Evolutionary conservation across 2,329 filamentous ascomycete species (phyloP).

Genomic region (Colletotrichum sidae): DNA sequence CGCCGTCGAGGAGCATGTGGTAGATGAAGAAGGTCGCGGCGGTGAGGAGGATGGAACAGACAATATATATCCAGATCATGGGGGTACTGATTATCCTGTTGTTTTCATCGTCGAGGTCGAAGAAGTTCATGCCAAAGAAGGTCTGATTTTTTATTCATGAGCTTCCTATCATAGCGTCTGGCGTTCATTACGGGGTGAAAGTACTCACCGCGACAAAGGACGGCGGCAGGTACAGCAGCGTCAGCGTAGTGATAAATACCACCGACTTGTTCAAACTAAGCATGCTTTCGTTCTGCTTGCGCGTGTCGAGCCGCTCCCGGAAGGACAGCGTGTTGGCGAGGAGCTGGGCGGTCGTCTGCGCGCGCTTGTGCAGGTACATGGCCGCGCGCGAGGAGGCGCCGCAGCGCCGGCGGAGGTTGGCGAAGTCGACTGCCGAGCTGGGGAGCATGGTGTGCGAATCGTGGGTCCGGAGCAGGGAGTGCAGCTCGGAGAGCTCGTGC

Average conservation of each 20-base stretch:
- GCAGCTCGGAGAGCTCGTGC: conserved; percentile 5
- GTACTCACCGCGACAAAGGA: conserved; percentile 51
- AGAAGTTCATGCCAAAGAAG: conserved; percentile 56
- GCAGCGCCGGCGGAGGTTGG: conserved; percentile 38
- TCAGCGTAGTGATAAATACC: conserved; percentile 46
- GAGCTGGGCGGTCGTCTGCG: conserved; percentile 42
- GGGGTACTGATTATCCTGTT: conserved; percentile 45
- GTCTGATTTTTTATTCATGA: conserved; percentile 40
- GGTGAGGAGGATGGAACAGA: conserved; percentile 46
- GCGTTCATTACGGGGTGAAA: no score
- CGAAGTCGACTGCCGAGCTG: neutral
- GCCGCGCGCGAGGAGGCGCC: conserved; percentile 40
- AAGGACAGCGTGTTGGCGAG: conserved; percentile 44
- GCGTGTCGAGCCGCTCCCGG: conserved; percentile 46
- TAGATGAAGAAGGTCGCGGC: conserved; percentile 45
- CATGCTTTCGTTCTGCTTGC: conserved; percentile 46
- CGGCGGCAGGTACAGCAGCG: conserved; percentile 47
- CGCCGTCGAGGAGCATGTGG: neutral
- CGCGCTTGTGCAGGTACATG: conserved; percentile 41
- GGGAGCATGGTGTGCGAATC: neutral
- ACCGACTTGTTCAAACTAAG: conserved; percentile 47
- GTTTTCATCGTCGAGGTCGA: conserved; percentile 46
- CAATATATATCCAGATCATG: conserved; percentile 53
- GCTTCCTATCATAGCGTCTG: no score
- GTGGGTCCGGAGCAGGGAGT: neutral